Base-by-base conservation (phyloP, 2,329 filamentous ascomycete genomes). In the Biscogniauxia sp. region DNA sequence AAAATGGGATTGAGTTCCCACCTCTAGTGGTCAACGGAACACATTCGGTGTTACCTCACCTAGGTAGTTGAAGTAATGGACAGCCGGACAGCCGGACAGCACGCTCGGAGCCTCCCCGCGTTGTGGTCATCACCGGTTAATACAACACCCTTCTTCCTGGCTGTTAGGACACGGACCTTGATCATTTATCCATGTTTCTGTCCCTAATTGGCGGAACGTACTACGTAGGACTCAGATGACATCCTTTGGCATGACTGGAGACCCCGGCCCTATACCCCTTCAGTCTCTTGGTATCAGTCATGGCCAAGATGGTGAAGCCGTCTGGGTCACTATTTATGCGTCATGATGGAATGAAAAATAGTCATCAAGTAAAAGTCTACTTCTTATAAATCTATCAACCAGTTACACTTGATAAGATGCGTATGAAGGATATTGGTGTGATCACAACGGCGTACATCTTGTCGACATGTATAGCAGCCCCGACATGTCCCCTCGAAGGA, bases 401-500 rank as follows among this genome's bases (percentile, higher is more conserved):
- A n/a, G 4, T 6, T 45, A 45, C 11, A 45, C 4, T 45, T 20
- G 17, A 61, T 20, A 68, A 49, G 5, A 62, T 61, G 61, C 20
- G 64, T 53, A 37, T 51, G 9, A 62, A 51, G 53, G 5, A 60
- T 20, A 49, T 63, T 20, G 41, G 56, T 32, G 49, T 60, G 3
- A 15, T 57, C 13, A 15, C 17, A n/a, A 45, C 17, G 28, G 56
- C 64, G 17, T 65, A 57, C 25, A n/a, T 67, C 17, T 51, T 64
- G 15, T 58, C 54, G 17, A 53, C 57, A 53, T 55, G 53, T 41
- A 53, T 51, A 28, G 67, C 66, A 13, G 53, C 58, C 23, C 68
- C 69, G 23, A 64, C 63, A 53, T 72, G 70, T 53, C 70, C 70
- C 7, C 58, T 72, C 9, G 70, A 72, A 53, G 70, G 70, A 1